Base-by-base conservation (phyloP, 352 stramenopile genomes). In the Phytophthora constricta region DNA sequence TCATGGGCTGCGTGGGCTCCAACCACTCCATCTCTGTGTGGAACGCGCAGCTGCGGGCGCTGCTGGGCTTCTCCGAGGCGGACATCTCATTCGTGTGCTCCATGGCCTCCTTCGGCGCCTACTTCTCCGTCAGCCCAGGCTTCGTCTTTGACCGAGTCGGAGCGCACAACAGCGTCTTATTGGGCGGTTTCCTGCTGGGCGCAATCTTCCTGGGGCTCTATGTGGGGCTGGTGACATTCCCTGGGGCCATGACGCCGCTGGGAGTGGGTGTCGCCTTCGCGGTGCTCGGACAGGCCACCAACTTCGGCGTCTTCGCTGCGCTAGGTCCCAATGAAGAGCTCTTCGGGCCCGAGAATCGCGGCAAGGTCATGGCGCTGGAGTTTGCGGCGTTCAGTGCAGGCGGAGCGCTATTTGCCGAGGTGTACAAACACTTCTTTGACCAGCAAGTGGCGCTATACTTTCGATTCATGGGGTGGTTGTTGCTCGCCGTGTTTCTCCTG, bases 11-110 rank as follows among this genome's bases (percentile, higher is more conserved):
- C 27, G 73, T 90, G 37, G 86, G 86, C 14, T 92, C 86, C 14
- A 89, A 89, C 68, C 82, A 94, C 69, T 79, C 84, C 11, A 89
- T 94, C 47, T 94, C 86, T 17, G 80, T 78, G 14, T 94, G 84
- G 86, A 94, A 94, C 43, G 71, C 82, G 56, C 79, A 94, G 73
- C 74, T 94, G 16, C 80, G 78, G 49, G 27, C 34, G 14, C 45
- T 80, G 56, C 71, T 92, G 31, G 62, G 71, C 28, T 92, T 88
- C 76, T 90, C 86, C 48, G 82, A 92, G 63, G 68, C 77, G 33
- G 75, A 90, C 20, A 94, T 94, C 68, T 84, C 84, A 25, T 64
- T 91, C 42, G 84, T 94, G n/a, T 82, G 80, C 66, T 91, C 84
- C 33, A 87, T 91, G 80, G 82, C 80, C 28, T 89, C 82, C 34